Percentiles rank a stretch among this genome's conserved stretches.
Conservation (phyloP, 2,329 filamentous ascomycete species). For the Ceratocystis eucalypticola region DNA sequence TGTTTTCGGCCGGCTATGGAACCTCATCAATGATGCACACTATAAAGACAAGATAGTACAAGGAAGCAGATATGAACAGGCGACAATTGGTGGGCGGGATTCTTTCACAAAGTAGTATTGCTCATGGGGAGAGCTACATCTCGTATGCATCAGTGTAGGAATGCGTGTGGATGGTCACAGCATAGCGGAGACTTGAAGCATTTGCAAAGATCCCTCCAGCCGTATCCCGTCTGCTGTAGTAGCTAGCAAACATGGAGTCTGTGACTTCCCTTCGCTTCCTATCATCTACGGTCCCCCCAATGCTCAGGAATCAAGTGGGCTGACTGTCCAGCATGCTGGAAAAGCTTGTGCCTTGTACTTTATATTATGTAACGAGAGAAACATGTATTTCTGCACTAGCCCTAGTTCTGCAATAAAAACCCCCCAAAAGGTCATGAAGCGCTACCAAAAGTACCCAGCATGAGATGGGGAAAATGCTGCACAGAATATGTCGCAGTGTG, state of each 20-base stretch:
- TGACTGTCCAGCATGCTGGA: no score
- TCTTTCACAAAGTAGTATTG: background rate
- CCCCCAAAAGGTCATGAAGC: background rate
- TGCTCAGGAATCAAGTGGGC: no score
- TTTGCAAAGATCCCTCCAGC: background rate
- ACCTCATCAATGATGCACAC: no score
- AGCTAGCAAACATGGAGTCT: background rate
- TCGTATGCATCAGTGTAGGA: background rate
- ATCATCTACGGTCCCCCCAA: background rate
- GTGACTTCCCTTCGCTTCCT: background rate
- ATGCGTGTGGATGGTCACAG: background rate
- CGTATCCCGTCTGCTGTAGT: background rate
- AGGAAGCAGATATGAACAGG: background rate
- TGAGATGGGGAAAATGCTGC: background rate
- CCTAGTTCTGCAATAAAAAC: background rate
- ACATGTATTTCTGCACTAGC: background rate
- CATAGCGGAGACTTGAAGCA: background rate
- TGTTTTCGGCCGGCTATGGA: no score
- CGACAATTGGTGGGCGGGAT: background rate
- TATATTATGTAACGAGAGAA: background rate
- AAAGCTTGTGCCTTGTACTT: background rate
- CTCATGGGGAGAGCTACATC: background rate
- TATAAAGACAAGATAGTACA: no score
- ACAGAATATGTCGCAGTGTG: no score
- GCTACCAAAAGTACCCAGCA: background rate